Base-by-base conservation (phyloP, 257 asterid genomes). In the Pogostemon cablin region DNA sequence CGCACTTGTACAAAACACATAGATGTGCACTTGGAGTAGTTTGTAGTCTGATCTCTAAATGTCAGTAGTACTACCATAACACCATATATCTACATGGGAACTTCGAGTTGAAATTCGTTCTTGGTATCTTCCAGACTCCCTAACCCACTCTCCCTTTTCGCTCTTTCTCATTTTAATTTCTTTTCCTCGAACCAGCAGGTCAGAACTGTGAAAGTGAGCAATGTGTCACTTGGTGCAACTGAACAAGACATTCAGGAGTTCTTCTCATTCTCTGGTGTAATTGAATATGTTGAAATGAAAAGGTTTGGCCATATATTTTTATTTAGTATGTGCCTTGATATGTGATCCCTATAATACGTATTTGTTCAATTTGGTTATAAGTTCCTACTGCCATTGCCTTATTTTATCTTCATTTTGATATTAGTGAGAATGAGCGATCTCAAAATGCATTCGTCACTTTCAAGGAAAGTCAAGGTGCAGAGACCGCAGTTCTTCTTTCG, bases 261-360 rank as follows among this genome's bases (percentile, higher is more conserved):
- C 86, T 88, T 88, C 69, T 88, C 95, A 38, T 86, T 84, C 84
- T 86, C 95, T 3, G 95, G 95, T 48, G 85, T 76, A 6, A 88
- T 88, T 62, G 85, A 84, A 64, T 86, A 77, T 72, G 70, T 86
- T 59, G 92, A 88, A 67, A 70, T 86, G 81, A 83, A 81, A 64
- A 84, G 95, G 95, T 87, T 57, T 2, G 78, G 35, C 65, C 58
- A 10, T 42, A 52, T 5, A 41, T 25, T 66, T 74, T 61, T 35
- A 60, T 53, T 61, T 64, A 76, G 17, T n/a, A 46, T 52, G 39
- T 58, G 52, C 20, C 49, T 59, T 54, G 15, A 39, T 32, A 67
- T 48, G 3, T 57, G 74, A 38, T 73, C 54, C 5, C 59, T 39
- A n/a, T 48, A 3, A 6, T 56, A 7, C 48, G 54, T 72, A 68